Evolutionary conservation across 257 asterid species (phyloP).

Genomic region (Solanum appendiculatum): DNA sequence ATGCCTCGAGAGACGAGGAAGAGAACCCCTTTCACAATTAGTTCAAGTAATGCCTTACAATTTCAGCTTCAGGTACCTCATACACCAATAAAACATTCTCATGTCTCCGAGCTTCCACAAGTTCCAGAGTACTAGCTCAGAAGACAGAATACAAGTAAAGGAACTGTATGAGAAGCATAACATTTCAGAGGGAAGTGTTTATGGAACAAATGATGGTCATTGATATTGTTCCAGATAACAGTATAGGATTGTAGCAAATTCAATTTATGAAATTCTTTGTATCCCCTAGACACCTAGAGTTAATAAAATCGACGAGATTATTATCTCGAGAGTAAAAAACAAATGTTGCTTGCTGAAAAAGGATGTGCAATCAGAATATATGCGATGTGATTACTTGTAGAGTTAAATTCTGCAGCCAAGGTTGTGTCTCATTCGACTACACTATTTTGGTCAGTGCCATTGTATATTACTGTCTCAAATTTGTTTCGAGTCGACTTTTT

Average conservation of each 20-base stretch:
- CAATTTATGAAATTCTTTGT: neutral
- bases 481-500: neutral
- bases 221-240: neutral
- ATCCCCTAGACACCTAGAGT: neutral
- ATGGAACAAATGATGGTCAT: neutral
- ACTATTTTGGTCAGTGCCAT: neutral
- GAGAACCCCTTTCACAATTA: constrained; percentile 31
- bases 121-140: neutral
- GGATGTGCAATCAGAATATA: neutral
- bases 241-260: neutral
- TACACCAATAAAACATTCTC: constrained; percentile 4
- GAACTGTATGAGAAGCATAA: neutral
- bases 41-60: constrained; percentile 57
- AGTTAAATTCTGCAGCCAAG: neutral
- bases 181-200: neutral
- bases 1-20: constrained; percentile 36
- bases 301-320: neutral
- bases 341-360: neutral
- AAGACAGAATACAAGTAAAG: neutral
- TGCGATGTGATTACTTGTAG: neutral
- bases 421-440: neutral
- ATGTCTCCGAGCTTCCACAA: neutral
- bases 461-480: neutral
- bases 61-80: constrained; percentile 73
- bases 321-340: neutral